Evolutionary conservation across 495 filamentous ascomycete species (phyloP).

Genomic region (Lichina pygmaea): DNA sequence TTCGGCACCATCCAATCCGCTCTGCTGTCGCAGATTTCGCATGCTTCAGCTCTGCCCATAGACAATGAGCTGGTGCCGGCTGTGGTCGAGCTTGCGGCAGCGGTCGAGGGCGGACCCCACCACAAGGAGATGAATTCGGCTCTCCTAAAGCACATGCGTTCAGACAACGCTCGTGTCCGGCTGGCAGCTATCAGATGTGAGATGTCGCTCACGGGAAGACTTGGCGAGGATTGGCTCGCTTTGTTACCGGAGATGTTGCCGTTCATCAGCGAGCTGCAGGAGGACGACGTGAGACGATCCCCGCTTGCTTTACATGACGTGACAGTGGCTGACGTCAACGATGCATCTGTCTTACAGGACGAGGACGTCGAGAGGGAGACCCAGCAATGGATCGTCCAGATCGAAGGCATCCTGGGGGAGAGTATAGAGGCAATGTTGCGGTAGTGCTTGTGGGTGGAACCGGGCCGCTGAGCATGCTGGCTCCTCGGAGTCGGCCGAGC

Average conservation of each 20-base stretch:
- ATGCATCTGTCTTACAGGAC: constrained; percentile 15
- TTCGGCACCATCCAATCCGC: constrained; percentile 41
- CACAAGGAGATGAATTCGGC: constrained; percentile 60
- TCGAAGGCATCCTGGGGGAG: constrained; percentile 71
- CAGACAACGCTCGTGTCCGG: constrained; percentile 34
- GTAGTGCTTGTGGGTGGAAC: constrained; percentile 12
- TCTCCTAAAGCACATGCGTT: constrained; percentile 50
- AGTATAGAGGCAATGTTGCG: constrained; percentile 73
- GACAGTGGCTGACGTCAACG: neutral
- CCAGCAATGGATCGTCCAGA: constrained; percentile 57
- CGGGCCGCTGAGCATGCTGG: too few species aligned
- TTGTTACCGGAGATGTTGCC: constrained; percentile 85
- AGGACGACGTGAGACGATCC: constrained; percentile 34
- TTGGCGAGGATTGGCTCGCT: constrained; percentile 81
- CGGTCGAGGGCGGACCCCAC: constrained; percentile 56
- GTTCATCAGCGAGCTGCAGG: constrained; percentile 75
- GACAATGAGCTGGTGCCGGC: constrained; percentile 19
- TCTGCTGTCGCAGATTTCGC: constrained; percentile 38
- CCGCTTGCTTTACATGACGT: neutral
- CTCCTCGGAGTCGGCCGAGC: too few species aligned
- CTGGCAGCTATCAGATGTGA: constrained; percentile 58
- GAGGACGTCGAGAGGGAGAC: constrained; percentile 76
- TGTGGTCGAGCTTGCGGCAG: constrained; percentile 57
- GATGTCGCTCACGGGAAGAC: constrained; percentile 41
- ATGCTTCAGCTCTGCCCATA: constrained; percentile 19